A percentile compares a stretch with the other conserved stretches of the same genome.
Conservation (phyloP, 2,329 filamentous ascomycete species). For the Tolypocladium guangdongense region DNA sequence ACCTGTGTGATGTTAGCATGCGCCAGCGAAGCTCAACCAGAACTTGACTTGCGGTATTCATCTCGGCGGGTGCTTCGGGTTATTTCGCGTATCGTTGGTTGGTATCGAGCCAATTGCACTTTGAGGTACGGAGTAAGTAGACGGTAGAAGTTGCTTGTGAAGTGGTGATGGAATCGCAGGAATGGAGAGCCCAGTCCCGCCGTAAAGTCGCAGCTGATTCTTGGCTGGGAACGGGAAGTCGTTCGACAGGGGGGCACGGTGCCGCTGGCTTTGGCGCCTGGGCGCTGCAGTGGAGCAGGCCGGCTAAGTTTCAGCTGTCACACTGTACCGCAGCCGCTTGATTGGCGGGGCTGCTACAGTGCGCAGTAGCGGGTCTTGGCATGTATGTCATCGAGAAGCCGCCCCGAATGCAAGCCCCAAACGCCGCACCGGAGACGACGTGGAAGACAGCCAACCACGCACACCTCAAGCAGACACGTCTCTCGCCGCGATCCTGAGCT, state of each 20-base stretch:
- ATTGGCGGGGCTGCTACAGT: neutral
- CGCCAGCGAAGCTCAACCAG: neutral
- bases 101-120: neutral
- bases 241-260: neutral
- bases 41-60: slow-evolving; percentile 41
- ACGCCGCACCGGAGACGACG: neutral
- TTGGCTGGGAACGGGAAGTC: neutral
- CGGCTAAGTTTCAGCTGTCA: neutral
- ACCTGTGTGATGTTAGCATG: slow-evolving; percentile 28
- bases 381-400: neutral
- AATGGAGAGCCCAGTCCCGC: neutral
- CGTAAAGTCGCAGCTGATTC: neutral
- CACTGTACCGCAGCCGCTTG: neutral
- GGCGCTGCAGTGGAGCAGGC: neutral
- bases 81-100: neutral
- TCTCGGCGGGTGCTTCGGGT: slow-evolving; percentile 15
- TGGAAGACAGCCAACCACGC: neutral
- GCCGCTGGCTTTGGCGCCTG: neutral
- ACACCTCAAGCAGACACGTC: neutral
- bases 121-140: too few species aligned
- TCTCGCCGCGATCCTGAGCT: neutral
- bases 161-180: neutral
- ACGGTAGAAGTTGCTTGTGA: neutral
- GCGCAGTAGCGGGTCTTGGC: neutral
- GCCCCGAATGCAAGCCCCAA: neutral